phyloP scores from a whole-genome alignment of 768 basidiomycete genomes.

The Pholiota microspora region DNA sequence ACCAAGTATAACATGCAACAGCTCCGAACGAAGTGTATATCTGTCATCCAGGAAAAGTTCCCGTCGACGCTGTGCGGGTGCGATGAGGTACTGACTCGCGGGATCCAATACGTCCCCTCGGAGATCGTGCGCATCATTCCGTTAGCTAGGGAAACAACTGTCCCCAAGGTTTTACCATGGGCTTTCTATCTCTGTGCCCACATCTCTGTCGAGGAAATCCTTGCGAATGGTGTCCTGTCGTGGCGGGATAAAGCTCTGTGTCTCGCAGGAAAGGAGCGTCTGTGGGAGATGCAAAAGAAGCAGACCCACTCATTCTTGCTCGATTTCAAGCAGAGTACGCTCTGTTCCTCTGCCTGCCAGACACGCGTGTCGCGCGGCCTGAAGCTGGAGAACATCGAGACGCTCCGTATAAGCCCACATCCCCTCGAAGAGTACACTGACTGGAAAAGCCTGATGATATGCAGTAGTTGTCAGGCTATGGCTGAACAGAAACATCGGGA shows the following conservation, averaged over 20 bases:
- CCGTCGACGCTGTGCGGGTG: constrained; percentile 39
- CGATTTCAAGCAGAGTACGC: constrained; percentile 29
- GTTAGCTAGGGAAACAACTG: constrained; percentile 36
- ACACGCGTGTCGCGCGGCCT: constrained; percentile 21
- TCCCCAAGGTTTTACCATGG: constrained; percentile 43
- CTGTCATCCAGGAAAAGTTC: constrained; percentile 37
- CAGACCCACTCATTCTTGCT: constrained; percentile 35
- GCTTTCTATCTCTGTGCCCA: constrained; percentile 45
- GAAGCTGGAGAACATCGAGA: constrained; percentile 30
- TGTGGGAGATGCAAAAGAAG: constrained; percentile 39
- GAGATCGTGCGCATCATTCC: constrained; percentile 40
- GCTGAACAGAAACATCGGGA: constrained; percentile 29
- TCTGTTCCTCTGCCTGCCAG: constrained; percentile 28
- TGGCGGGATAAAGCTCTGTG: constrained; percentile 42
- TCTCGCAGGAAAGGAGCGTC: constrained; percentile 35
- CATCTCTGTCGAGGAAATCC: constrained; percentile 31
- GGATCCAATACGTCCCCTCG: constrained; percentile 33
- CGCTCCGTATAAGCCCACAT: constrained; percentile 32
- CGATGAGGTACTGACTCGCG: constrained; percentile 33
- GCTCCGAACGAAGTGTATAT: constrained; percentile 37
- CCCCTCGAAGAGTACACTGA: constrained; percentile 36
- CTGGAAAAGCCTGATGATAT: constrained; percentile 31
- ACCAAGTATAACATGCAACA: constrained; percentile 41
- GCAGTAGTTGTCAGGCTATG: constrained; percentile 28
- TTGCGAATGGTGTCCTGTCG: constrained; percentile 32